These are phyloP conservation scores for Fusarium cicatricum DNA, from an alignment of 2,329 filamentous ascomycete species.

Conservation along the genomic window DNA sequence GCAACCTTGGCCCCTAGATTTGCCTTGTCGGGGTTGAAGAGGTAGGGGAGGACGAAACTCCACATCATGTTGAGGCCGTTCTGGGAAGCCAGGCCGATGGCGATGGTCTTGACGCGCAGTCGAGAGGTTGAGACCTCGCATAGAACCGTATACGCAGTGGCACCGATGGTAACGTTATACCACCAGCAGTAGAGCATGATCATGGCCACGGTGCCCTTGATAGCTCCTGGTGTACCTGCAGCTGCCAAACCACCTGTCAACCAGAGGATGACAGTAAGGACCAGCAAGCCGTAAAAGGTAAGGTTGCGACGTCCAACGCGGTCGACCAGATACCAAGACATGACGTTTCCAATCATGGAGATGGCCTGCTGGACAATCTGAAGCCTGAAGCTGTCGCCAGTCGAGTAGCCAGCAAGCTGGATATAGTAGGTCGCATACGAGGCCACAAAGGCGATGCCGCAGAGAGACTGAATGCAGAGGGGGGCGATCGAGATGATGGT, in stretches of 20 bases:
- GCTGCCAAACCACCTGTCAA: conserved; percentile 49
- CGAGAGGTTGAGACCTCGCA: conserved; percentile 7
- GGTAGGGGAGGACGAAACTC: conserved; percentile 25
- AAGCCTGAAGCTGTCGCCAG: conserved; percentile 47
- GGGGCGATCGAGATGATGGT: conserved; percentile 51
- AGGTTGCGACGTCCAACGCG: conserved; percentile 48
- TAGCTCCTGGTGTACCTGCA: conserved; percentile 15
- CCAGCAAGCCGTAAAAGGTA: conserved; percentile 46
- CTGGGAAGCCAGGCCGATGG: conserved; percentile 21
- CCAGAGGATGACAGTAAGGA: conserved; percentile 48
- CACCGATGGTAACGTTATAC: conserved; percentile 51
- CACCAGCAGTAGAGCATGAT: conserved; percentile 50
- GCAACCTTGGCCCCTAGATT: conserved; percentile 24
- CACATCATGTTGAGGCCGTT: conserved; percentile 25
- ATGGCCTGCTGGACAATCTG: conserved; percentile 51
- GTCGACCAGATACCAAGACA: conserved; percentile 51
- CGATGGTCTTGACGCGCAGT: conserved; percentile 5
- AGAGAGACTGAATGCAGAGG: conserved; percentile 47
- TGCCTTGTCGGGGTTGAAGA: conserved; percentile 28
- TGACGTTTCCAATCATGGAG: conserved; percentile 51
- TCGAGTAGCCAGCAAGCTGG: conserved; percentile 52
- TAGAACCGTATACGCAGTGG: neutral
- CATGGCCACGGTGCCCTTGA: conserved; percentile 45
- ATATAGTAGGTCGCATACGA: conserved; percentile 54
- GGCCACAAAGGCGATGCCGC: conserved; percentile 47